These are phyloP conservation scores for Axilococcus clingmanii DNA, from an alignment of 139 green algal species.

Conservation along the genomic window DNA sequence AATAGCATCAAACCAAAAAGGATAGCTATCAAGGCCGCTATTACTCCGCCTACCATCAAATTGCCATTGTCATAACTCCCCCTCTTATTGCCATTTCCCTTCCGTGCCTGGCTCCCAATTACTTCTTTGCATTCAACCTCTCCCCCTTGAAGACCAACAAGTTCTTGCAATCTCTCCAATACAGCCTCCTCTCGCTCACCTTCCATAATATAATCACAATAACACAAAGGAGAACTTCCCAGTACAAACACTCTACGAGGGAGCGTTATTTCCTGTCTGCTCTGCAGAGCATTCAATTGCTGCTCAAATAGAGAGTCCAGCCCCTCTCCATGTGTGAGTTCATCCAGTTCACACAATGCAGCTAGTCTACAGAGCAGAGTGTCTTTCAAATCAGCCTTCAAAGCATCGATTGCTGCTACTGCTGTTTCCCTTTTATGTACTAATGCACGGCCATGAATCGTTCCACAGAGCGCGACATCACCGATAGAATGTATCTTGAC, in stretches of 20 bases:
- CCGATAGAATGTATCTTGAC: too few species aligned
- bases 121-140: constrained; percentile 7
- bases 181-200: constrained; percentile 1
- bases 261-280: background rate
- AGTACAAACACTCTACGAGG: constrained; percentile 9
- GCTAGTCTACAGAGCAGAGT: constrained; percentile 11
- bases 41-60: background rate
- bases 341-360: constrained; percentile 12
- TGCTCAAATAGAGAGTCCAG: background rate
- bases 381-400: constrained; percentile 10
- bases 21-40: background rate
- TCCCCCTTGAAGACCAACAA: background rate
- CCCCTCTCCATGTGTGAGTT: constrained; percentile 4
- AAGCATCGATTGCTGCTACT: constrained; percentile 6
- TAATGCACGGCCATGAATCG: constrained; percentile 17
- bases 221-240: background rate
- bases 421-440: constrained; percentile 12
- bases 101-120: background rate
- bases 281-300: background rate
- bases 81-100: background rate
- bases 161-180: constrained; percentile 2
- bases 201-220: constrained; percentile 9
- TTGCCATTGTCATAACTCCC: background rate
- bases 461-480: constrained; percentile 4
- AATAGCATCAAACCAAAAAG: constrained; percentile 1